Percentiles rank a stretch among this genome's conserved stretches.
Evolutionary conservation across 305 asterid species (phyloP).

Genomic region (Withania somnifera): DNA sequence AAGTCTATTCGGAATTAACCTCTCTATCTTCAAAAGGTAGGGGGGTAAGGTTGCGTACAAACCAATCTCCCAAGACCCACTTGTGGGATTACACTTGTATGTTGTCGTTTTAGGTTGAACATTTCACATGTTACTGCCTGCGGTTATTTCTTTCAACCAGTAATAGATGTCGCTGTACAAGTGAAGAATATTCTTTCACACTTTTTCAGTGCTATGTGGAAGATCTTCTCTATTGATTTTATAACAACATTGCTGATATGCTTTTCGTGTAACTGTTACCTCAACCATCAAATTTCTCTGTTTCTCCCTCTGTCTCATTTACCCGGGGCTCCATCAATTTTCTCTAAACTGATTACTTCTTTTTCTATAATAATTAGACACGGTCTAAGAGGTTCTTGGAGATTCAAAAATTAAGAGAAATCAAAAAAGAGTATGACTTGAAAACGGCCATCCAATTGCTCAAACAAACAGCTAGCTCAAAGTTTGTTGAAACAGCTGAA

Average conservation of each 20-base stretch:
- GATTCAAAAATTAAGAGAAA: slow-evolving; percentile 73
- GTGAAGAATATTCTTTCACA: neutral
- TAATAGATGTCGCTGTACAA: neutral
- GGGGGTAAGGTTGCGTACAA: too few species aligned
- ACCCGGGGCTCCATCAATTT: neutral
- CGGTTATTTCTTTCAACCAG: neutral
- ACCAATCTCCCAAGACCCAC: too few species aligned
- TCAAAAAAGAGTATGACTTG: slow-evolving; percentile 71
- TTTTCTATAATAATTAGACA: slow-evolving; percentile 32
- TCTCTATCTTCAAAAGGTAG: too few species aligned
- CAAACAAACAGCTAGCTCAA: slow-evolving; percentile 60
- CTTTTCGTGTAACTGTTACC: neutral
- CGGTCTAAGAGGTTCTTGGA: slow-evolving; percentile 96
- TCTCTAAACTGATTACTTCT: neutral
- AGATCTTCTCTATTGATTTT: neutral
- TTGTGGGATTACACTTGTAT: too few species aligned
- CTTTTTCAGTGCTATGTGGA: neutral
- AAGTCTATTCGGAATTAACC: too few species aligned
- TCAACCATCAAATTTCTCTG: neutral
- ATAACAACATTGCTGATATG: neutral
- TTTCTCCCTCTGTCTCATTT: neutral
- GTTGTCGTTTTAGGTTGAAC: neutral
- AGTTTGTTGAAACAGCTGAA: slow-evolving; percentile 81
- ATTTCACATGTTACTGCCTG: neutral
- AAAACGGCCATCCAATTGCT: slow-evolving; percentile 67